phyloP scores from a whole-genome alignment of 345 rosid species.

The Odontarrhena argentea region DNA sequence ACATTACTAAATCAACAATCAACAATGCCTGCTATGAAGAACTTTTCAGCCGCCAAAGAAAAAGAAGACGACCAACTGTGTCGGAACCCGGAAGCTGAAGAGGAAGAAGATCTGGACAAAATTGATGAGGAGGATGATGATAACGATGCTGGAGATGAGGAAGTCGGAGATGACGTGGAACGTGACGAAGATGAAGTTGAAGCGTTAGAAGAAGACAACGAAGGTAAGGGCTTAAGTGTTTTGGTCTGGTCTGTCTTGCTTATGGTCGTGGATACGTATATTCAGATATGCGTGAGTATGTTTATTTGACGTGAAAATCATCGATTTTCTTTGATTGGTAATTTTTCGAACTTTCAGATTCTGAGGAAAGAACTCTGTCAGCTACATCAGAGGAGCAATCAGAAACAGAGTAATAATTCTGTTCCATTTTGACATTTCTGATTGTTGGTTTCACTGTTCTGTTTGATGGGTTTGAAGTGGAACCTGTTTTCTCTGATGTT shows the following conservation, averaged over 20 bases:
- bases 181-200: slow-evolving; percentile 39
- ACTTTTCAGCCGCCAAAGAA: slow-evolving; percentile 48
- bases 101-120: slow-evolving; percentile 21
- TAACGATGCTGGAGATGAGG: slow-evolving; percentile 36
- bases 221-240: slow-evolving; percentile 16
- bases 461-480: slow-evolving; percentile 22
- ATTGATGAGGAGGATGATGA: slow-evolving; percentile 16
- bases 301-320: slow-evolving; percentile 23
- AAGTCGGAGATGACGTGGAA: slow-evolving; percentile 39
- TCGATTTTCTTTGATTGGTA: slow-evolving; percentile 23
- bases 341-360: slow-evolving; percentile 44
- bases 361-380: slow-evolving; percentile 55
- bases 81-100: slow-evolving; percentile 27
- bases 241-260: not conserved
- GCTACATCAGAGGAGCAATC: slow-evolving; percentile 60
- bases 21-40: slow-evolving; percentile 89
- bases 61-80: slow-evolving; percentile 42
- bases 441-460: slow-evolving; percentile 33
- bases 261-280: not conserved
- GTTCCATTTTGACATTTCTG: slow-evolving; percentile 24
- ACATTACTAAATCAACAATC: slow-evolving; percentile 31
- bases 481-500: slow-evolving; percentile 18
- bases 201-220: slow-evolving; percentile 29
- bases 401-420: slow-evolving; percentile 53
- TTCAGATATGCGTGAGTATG: slow-evolving; percentile 29